A percentile compares a stretch with the other conserved stretches of the same genome.
Evolutionary conservation across 1,284 basidiomycete species (phyloP).

Genomic region (Papiliotrema fonsecae): DNA sequence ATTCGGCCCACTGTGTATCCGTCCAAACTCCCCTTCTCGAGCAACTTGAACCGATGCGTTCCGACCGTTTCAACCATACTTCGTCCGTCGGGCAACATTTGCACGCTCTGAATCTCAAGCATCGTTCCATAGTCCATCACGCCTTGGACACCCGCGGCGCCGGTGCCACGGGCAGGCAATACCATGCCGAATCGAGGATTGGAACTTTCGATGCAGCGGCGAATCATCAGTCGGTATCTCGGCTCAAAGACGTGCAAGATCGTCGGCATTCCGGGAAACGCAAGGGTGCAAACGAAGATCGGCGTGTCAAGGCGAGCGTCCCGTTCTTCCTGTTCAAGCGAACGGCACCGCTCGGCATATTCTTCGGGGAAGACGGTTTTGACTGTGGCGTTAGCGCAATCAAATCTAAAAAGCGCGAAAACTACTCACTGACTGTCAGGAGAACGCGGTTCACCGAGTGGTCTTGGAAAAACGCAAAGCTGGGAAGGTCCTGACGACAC

Average conservation of each 20-base stretch:
- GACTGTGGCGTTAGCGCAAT: conserved; percentile 49
- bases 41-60: conserved; percentile 73
- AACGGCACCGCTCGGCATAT: conserved; percentile 56
- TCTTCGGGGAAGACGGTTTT: conserved; percentile 59
- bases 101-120: conserved; percentile 79
- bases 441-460: conserved; percentile 61
- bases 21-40: conserved; percentile 75
- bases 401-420: not conserved
- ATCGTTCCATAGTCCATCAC: conserved; percentile 76
- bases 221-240: conserved; percentile 85
- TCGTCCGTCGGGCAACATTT: conserved; percentile 82
- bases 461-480: conserved; percentile 73
- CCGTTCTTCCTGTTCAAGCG: conserved; percentile 68
- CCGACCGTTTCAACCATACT: conserved; percentile 86
- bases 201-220: conserved; percentile 74
- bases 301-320: conserved; percentile 76
- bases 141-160: conserved; percentile 46
- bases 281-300: conserved; percentile 82
- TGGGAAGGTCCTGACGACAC: conserved; percentile 72
- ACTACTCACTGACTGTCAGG: conserved; percentile 61
- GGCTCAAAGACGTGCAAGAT: conserved; percentile 91
- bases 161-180: conserved; percentile 55
- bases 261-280: conserved; percentile 85
- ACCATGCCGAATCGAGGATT: conserved; percentile 85
- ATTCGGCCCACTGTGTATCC: conserved; percentile 84